These are phyloP conservation scores for Xylaria sp. DNA, from an alignment of 2,329 filamentous ascomycete species.

Conservation along the genomic window DNA sequence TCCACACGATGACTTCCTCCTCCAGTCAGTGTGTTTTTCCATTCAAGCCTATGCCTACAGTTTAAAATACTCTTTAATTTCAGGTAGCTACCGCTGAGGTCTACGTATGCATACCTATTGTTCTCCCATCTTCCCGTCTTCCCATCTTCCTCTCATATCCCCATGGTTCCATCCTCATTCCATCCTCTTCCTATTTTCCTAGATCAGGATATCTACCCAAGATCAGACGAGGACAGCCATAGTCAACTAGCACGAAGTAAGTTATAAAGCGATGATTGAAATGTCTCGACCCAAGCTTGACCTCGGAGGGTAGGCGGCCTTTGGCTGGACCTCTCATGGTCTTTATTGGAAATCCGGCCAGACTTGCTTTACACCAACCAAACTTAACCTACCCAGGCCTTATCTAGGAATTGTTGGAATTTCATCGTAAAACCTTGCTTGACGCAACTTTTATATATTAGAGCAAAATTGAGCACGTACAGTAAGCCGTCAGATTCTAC, in stretches of 20 bases:
- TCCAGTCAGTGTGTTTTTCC: too few relatives aligned
- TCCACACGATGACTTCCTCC: too few relatives aligned
- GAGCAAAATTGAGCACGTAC: too few relatives aligned
- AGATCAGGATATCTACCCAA: constrained; percentile 11
- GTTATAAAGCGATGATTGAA: not conserved
- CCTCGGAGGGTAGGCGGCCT: constrained; percentile 15
- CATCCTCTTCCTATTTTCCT: not conserved
- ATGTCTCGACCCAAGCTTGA: constrained; percentile 2
- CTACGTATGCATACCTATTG: constrained; percentile 13
- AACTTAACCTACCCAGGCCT: too few relatives aligned
- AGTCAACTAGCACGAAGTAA: constrained; percentile 15
- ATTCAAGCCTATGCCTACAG: too few relatives aligned
- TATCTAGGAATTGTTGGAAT: too few relatives aligned
- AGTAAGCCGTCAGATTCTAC: too few relatives aligned
- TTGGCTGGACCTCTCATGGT: constrained; percentile 19
- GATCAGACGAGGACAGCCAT: constrained; percentile 27
- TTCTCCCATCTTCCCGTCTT: constrained; percentile 1
- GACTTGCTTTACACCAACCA: not conserved
- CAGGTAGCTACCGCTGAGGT: constrained; percentile 7
- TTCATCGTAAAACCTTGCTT: too few relatives aligned
- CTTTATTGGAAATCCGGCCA: constrained; percentile 17
- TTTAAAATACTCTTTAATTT: too few relatives aligned
- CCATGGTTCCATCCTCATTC: not conserved
- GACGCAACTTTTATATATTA: too few relatives aligned
- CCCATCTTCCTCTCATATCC: not conserved